Base-by-base conservation (phyloP, 495 filamentous ascomycete genomes). In the Astrothelium macrocarpum region DNA sequence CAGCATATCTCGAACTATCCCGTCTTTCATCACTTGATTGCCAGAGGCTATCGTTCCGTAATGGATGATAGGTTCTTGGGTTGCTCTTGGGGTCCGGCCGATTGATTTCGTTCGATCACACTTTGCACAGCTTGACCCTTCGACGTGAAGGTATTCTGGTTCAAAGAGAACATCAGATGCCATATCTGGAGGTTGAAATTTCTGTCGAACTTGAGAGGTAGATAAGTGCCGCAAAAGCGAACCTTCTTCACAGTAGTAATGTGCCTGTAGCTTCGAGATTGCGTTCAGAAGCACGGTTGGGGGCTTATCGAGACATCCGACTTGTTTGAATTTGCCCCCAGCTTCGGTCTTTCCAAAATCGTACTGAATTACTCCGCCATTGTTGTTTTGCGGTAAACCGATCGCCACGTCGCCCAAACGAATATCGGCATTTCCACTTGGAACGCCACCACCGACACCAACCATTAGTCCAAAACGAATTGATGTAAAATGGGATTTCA, bases 1-100 rank as follows among this genome's bases (percentile, higher is more conserved):
- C 14, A 70, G 10, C 12, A 26, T 23, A 56, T 67, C 69, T 61
- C 64, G 34, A 23, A 45, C 29, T 18, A 28, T 14, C 25, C 60
- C 72, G 64, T 76, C 61, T 31, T 71, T 72, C 26, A 78, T 71
- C 0, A 77, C 65, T 25, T 64, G 49, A n/a, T 76, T 68, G 1
- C 70, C 75, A 12, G 75, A 77, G 5, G 76, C 77, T 62, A 79
- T 76, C 14, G 62, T 67, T 11, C 76, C 77, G 36, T 71, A 64
- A 56, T 79, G 73, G 28, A 79, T 62, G 10, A n/a, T 29, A 0
- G 64, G 64, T 39, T 63, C 60, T 2, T 60, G 28, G 18, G 31
- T 39, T 26, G 53, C 26, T 61, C 59, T 10, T 28, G 59, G 29
- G 5, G 32, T 3, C 18, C 59, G 59, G 7, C 46, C 11, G 25